Percentiles rank a stretch among this genome's conserved stretches.
phyloP scores from a whole-genome alignment of 2,329 filamentous ascomycete genomes.

The Monilinia aucupariae region DNA sequence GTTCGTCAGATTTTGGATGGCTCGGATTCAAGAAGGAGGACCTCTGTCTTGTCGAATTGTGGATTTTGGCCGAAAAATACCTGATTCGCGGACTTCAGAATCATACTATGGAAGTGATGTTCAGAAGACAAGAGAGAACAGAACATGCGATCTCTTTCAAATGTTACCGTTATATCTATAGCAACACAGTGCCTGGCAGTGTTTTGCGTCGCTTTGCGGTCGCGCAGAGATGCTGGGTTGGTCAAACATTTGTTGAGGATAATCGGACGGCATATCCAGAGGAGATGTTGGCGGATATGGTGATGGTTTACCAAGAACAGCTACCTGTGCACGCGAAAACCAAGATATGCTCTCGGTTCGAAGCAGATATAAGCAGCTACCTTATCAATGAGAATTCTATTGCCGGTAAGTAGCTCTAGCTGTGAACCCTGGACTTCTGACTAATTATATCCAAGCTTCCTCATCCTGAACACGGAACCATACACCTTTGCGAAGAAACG shows the following conservation, averaged over 20 bases:
- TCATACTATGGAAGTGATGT: no score
- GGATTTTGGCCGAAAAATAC: no score
- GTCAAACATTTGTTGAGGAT: no score
- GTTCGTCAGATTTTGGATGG: no score
- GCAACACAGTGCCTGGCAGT: not conserved
- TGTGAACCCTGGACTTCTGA: not conserved
- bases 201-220: not conserved
- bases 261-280: not conserved
- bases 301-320: not conserved
- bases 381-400: not conserved
- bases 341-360: fast-evolving
- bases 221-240: not conserved
- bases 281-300: not conserved
- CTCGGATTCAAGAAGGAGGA: no score
- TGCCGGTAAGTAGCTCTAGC: not conserved
- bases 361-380: not conserved
- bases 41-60: no score
- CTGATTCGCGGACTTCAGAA: no score
- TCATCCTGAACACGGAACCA: not conserved
- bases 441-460: not conserved
- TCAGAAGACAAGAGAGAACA: no score
- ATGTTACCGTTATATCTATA: not conserved
- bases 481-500: not conserved
- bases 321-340: not conserved
- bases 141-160: no score